Evolutionary conservation across 768 basidiomycete genomes (phyloP), one percentile per base, ranked within the genome.

Genomic region (Auricularia sp.): DNA sequence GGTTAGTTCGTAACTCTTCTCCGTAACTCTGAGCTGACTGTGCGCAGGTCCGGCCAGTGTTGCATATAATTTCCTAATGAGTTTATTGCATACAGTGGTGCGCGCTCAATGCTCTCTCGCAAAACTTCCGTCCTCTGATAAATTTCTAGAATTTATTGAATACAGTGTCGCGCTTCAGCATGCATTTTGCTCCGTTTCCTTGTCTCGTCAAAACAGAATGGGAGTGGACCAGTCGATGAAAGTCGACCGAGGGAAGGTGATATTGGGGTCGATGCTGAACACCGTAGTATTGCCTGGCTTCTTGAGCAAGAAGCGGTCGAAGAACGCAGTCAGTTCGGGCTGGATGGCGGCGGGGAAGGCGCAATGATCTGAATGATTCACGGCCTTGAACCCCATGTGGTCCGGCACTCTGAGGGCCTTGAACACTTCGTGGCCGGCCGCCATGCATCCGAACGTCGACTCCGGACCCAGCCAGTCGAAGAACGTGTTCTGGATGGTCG

Each of bases 301-400:
- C 36, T 62, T 66, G 29, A 68, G 62, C 44, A 68, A 39, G 66
- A 68, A 68, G 56, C 61, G 58, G 43, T 68, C 44, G 64, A 68
- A 53, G 64, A 67, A 68, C 35, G 68, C 68, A 35, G 54, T 64
- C n/a, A 68, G 56, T 61, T 61, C 47, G 8, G 66, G 53, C 61
- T 64, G 61, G 16, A 63, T 62, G 35, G 61, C 56, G 12, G 68
- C 53, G 5, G 68, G 68, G 64, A 64, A 68, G 18, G 54, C 44
- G 64, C 68, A 68, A 59, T 68, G 68, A 36, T 65, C 65, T 39
- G 65, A 64, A 35, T 63, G 60, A 16, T 66, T 66, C 51, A 68
- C 64, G 61, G 67, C 66, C 29, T 61, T 56, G 42, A 65, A 68
- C 10, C 68, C 68, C 36, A 65, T 58, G 54, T 67, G 56, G 44